Evolutionary conservation across 2,329 filamentous ascomycete genomes (phyloP), one percentile per base, ranked within the genome.

Genomic region (Plectosphaerella plurivora): DNA sequence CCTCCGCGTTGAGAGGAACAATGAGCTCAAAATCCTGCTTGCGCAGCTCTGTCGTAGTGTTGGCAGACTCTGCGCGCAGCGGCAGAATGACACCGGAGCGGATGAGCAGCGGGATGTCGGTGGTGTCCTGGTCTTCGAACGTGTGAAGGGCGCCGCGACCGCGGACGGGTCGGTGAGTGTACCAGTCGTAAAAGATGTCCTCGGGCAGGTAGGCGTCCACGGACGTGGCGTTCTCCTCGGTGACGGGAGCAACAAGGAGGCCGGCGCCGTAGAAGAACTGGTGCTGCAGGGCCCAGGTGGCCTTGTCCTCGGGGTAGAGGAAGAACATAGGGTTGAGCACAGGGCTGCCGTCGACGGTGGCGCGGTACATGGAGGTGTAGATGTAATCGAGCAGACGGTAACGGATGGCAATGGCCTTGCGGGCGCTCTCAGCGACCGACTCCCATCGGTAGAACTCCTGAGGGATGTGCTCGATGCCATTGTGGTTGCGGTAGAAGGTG

Each of bases 351-450:
- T 77, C 77, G 16, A 73, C 61, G 28, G 75, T 78, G 64, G 89
- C 81, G 52, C 72, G 69, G 63, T 84, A 74, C 59, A 91, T 74
- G 1, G 84, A 82, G 1, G 88, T 91, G 73, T 93, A 92, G 54
- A 89, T 76, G 70, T 92, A 92, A 61, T 91, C 88, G n/a, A 93
- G 74, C n/a, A 92, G 74, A 33, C 81, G 77, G 71, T 92, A 92
- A n/a, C 89, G 80, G 47, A 84, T 83, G 28, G 79, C 78, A 60
- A 92, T 90, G 16, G 84, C 86, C 53, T 82, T 85, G 51, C 78
- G 79, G 0, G 87, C 87, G 0, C 86, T 84, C 9, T 77, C 70
- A 0, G 86, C 74, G 5, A 89, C 86, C 1, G 73, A 68, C 0
- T 74, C 70, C 84, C 86, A 91, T 45, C 74, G 78, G 67, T 91